Evolutionary conservation across 2,329 filamentous ascomycete genomes (phyloP), one percentile per base, ranked within the genome.

Genomic region (Fusarium domesticum): DNA sequence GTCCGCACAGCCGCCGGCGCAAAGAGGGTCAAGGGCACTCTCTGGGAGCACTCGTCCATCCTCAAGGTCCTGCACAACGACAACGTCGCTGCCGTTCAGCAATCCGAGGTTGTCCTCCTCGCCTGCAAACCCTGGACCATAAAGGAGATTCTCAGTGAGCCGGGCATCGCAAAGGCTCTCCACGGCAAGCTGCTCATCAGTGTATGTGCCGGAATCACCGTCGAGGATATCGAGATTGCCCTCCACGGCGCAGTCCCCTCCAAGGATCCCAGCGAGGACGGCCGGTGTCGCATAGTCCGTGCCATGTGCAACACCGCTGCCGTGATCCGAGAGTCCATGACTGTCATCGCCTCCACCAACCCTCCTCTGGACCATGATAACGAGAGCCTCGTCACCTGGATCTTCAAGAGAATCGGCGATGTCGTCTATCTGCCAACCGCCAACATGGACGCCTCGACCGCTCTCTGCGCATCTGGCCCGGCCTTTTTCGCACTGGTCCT

Each of bases 291-390:
- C 33, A 76, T 93, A 35, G 83, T 95, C 5, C 77, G 89, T 23
- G 88, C 85, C 42, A 89, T 95, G 80, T 89, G 89, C 56, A 95
- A 95, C 71, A 91, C 87, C 0, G 88, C 89, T 10, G 83, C 84
- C 18, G 76, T 87, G 37, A 85, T 95, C 45, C 73, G 87, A 36
- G 84, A 95, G 67, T 84, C 80, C 56, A 93, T 93, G 87, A 92
- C 85, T 4, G 82, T 93, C 42, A 85, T 95, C 54, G 83, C 81
- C 37, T 81, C 76, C 35, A 73, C 76, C 6, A 73, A 71, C 7
- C 80, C 83, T 7, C 75, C 82, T 3, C 70, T 88, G 12, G 71
- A 76, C 5, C 61, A 73, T 2, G 67, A 72, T 15, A 75, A 75
- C 20, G 70, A 77, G 35, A 67, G 61, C 47, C 74, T 91, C 10